Percentiles rank a stretch among this genome's conserved stretches.
phyloP scores from a whole-genome alignment of 495 filamentous ascomycete genomes.

The Zalerion maritima region DNA sequence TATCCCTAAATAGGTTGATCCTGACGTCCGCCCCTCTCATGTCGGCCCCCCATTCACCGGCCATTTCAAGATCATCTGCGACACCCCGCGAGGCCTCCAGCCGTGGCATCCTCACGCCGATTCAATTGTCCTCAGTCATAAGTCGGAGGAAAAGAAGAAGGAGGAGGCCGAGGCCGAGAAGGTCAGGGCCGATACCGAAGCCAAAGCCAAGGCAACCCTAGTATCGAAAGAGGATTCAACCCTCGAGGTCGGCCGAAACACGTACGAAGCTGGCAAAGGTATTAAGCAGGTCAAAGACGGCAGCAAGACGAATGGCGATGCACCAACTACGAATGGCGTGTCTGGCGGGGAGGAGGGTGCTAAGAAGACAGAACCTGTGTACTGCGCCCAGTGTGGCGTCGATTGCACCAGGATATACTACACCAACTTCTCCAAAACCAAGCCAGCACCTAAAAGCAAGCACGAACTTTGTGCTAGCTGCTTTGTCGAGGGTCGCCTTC shows the following conservation, averaged over 20 bases:
- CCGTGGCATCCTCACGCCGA: constrained; percentile 82
- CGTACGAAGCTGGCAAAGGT: constrained; percentile 87
- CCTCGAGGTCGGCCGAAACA: constrained; percentile 80
- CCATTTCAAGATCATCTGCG: constrained; percentile 86
- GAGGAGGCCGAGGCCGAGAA: constrained; percentile 50
- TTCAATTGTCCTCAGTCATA: constrained; percentile 44
- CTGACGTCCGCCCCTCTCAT: constrained; percentile 84
- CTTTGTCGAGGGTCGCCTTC: constrained; percentile 67
- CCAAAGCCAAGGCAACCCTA: constrained; percentile 45
- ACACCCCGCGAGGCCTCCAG: constrained; percentile 89
- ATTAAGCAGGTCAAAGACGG: constrained; percentile 45
- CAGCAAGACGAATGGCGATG: constrained; percentile 57
- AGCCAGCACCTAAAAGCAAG: constrained; percentile 44
- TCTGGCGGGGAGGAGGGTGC: constrained; percentile 34
- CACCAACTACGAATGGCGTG: constrained; percentile 42
- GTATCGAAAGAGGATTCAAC: constrained; percentile 68
- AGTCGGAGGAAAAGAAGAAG: constrained; percentile 56
- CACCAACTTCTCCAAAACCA: constrained; percentile 55
- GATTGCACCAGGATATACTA: constrained; percentile 89
- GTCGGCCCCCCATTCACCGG: constrained; percentile 95
- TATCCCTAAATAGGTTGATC: constrained; percentile 67
- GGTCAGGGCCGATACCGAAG: no score
- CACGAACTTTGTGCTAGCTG: constrained; percentile 84
- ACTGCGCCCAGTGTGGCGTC: constrained; percentile 81
- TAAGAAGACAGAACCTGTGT: constrained; percentile 47